These are phyloP conservation scores for Sporisorium graminicola DNA, from an alignment of 1,284 basidiomycete genomes.

Conservation along the genomic window DNA sequence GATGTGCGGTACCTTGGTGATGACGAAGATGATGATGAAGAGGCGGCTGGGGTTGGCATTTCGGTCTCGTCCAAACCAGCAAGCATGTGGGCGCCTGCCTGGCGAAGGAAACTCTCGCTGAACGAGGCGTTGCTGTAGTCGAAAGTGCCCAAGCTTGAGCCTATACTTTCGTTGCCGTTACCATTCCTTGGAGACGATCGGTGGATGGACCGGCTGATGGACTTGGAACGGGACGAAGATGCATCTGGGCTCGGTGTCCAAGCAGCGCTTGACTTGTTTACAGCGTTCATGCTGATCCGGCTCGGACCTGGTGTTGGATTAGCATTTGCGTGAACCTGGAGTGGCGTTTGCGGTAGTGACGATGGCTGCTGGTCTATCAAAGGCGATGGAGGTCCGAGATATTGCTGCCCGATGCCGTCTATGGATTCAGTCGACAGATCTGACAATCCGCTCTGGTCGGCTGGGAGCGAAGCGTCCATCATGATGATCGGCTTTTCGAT, in stretches of 20 bases:
- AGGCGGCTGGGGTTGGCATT: not conserved
- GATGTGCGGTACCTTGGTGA: conserved; percentile 29
- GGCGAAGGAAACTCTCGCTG: conserved; percentile 61
- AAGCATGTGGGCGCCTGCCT: conserved; percentile 57
- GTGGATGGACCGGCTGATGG: not conserved
- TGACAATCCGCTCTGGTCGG: conserved; percentile 39
- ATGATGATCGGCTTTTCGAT: not conserved
- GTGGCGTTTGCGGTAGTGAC: not conserved
- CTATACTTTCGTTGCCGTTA: conserved; percentile 35
- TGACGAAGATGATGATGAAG: conserved; percentile 3
- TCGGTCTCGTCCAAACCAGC: conserved; percentile 48
- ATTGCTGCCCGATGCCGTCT: conserved; percentile 8
- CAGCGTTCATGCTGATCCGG: not conserved
- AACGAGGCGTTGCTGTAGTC: conserved; percentile 60
- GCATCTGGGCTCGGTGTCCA: conserved; percentile 44
- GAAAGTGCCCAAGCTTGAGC: conserved; percentile 38
- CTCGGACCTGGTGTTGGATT: conserved; percentile 15
- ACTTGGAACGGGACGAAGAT: conserved; percentile 23
- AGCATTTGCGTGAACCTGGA: not conserved
- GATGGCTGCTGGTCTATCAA: not conserved
- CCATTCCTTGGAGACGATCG: conserved; percentile 2
- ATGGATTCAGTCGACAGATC: conserved; percentile 41
- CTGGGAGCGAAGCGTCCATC: conserved; percentile 22
- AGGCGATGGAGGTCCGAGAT: conserved; percentile 13
- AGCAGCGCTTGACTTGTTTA: not conserved